Evolutionary conservation across 306 rosid genomes (phyloP).

Genomic region (Pterocarpus macrocarpus): DNA sequence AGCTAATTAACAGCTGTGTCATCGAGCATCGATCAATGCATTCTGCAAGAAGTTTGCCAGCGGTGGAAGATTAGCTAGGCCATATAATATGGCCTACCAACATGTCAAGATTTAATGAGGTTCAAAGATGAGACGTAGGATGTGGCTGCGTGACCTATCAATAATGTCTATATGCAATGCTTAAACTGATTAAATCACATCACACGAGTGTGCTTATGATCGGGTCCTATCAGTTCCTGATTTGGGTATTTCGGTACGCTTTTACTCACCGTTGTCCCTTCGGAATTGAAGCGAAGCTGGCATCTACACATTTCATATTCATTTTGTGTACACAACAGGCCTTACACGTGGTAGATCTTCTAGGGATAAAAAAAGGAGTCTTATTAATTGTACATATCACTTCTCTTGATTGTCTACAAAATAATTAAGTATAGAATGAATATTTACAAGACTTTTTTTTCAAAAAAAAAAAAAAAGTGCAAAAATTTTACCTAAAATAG

Average conservation of each 20-base stretch:
- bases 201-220: constrained; percentile 48
- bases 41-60: neutral
- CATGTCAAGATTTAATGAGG: constrained; percentile 21
- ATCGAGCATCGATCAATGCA: neutral
- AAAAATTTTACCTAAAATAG: neutral
- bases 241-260: constrained; percentile 15
- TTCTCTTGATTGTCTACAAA: neutral
- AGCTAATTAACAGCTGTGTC: neutral
- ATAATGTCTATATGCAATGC: constrained; percentile 44
- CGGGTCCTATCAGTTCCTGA: constrained; percentile 32
- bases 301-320: neutral
- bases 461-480: neutral
- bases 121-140: constrained; percentile 2
- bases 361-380: neutral
- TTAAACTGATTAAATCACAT: constrained; percentile 45
- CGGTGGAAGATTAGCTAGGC: neutral
- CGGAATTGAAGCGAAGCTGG: neutral
- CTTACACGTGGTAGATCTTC: neutral
- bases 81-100: constrained; percentile 34
- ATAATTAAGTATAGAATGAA: neutral
- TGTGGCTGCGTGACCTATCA: constrained; percentile 42
- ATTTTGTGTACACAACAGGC: neutral
- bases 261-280: constrained; percentile 7
- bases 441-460: neutral
- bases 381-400: neutral